Percentiles rank a stretch among this genome's conserved stretches.
Evolutionary conservation across 768 basidiomycete species (phyloP).

Genomic region (Omphalotus guepiniiformis): DNA sequence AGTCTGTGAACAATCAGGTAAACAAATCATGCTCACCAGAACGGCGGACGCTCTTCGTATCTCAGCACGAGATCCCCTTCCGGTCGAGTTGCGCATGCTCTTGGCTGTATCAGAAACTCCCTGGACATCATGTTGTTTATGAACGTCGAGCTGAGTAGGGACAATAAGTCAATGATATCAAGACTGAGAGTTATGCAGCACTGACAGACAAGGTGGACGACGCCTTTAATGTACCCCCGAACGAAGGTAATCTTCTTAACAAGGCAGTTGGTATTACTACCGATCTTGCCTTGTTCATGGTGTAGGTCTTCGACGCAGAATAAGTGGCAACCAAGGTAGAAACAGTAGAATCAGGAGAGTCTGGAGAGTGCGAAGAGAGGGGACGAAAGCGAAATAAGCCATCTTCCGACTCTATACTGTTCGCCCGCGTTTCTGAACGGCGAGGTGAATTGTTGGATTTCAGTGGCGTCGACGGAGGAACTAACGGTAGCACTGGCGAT

Average conservation of each 20-base stretch:
- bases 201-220: constrained; percentile 2
- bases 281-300: not conserved
- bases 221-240: constrained; percentile 1
- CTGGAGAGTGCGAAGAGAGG: not conserved
- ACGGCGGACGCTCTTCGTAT: constrained; percentile 5
- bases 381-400: constrained; percentile 5
- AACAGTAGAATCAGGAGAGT: constrained; percentile 10
- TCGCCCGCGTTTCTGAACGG: no score
- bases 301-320: not conserved
- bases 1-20: not conserved
- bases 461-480: not conserved
- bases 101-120: no score
- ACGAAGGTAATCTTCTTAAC: constrained; percentile 3
- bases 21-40: not conserved
- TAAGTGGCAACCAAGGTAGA: constrained; percentile 8
- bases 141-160: not conserved
- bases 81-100: no score
- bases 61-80: no score
- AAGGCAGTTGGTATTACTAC: not conserved
- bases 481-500: constrained; percentile 1
- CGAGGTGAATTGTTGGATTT: no score
- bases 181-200: not conserved
- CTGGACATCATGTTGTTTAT: not conserved
- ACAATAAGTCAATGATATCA: not conserved
- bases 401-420: no score